Conservation (phyloP, 2,329 filamentous ascomycete genomes). For the Cercospora berteroae region DNA sequence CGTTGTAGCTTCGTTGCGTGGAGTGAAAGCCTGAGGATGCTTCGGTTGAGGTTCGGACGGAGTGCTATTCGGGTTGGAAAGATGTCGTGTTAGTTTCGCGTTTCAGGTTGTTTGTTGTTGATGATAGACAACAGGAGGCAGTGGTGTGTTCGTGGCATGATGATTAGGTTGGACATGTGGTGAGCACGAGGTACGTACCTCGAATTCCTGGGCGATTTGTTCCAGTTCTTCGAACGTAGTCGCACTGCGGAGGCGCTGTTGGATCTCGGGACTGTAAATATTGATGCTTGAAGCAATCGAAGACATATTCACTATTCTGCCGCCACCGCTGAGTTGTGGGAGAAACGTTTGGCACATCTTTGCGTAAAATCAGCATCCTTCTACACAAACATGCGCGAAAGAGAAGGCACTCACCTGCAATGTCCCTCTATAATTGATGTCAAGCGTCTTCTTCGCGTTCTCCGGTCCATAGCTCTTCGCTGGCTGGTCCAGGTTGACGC, state of each 20-base stretch:
- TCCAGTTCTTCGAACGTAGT: constrained; percentile 31
- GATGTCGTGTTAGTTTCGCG: constrained; percentile 5
- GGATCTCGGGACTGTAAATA: constrained; percentile 31
- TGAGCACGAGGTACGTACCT: constrained; percentile 18
- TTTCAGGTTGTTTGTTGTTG: neutral
- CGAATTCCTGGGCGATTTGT: constrained; percentile 34
- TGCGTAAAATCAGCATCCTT: neutral
- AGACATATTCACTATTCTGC: constrained; percentile 41
- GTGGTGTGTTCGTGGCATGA: neutral
- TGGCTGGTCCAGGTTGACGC: constrained; percentile 34
- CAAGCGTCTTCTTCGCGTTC: constrained; percentile 35
- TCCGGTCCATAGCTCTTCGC: constrained; percentile 27
- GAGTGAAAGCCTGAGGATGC: constrained; percentile 31
- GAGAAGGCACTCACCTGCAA: constrained; percentile 30
- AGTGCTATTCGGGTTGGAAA: constrained; percentile 9
- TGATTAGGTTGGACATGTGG: neutral
- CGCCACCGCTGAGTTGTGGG: constrained; percentile 30
- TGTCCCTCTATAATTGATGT: constrained; percentile 40
- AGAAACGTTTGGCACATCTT: constrained; percentile 38
- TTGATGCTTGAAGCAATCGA: constrained; percentile 36
- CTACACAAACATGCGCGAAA: neutral
- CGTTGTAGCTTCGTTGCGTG: constrained; percentile 33
- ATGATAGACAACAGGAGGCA: neutral
- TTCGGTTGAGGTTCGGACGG: constrained; percentile 28
- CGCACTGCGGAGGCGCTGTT: constrained; percentile 30